Evolutionary conservation across 2,329 filamentous ascomycete genomes (phyloP).

Genomic region (Fusarium lyarnte): DNA sequence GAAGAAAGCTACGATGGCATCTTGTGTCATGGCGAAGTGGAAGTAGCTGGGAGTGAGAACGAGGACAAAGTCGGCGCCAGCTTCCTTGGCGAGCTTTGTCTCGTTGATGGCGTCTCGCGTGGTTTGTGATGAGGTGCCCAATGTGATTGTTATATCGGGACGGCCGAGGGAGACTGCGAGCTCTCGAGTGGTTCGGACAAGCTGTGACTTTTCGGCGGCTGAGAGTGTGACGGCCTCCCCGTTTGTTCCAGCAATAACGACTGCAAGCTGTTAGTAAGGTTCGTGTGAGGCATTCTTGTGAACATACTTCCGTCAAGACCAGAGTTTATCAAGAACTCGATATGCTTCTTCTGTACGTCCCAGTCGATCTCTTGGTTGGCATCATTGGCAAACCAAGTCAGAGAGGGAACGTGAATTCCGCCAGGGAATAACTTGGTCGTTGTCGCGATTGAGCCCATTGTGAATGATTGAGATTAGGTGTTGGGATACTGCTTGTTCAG

Average conservation of each 20-base stretch:
- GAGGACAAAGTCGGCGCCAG: slow-evolving; percentile 74
- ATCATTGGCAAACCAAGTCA: slow-evolving; percentile 64
- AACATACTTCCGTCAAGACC: slow-evolving; percentile 60
- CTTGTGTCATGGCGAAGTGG: slow-evolving; percentile 68
- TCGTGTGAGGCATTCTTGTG: accelerated
- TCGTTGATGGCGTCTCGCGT: slow-evolving; percentile 73
- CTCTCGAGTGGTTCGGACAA: slow-evolving; percentile 69
- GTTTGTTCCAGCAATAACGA: slow-evolving; percentile 78
- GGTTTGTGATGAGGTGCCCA: slow-evolving; percentile 73
- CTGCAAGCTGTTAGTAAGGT: slow-evolving; percentile 35
- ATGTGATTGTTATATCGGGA: slow-evolving; percentile 68
- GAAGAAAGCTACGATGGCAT: slow-evolving; percentile 71
- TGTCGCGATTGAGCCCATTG: slow-evolving; percentile 44
- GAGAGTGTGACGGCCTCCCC: slow-evolving; percentile 78
- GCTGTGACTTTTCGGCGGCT: slow-evolving; percentile 68
- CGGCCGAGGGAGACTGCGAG: slow-evolving; percentile 66
- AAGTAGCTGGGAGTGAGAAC: slow-evolving; percentile 79
- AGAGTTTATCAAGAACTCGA: slow-evolving; percentile 63
- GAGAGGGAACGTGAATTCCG: slow-evolving; percentile 65
- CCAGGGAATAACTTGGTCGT: slow-evolving; percentile 53
- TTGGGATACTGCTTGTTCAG: not conserved
- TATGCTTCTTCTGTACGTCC: slow-evolving; percentile 61
- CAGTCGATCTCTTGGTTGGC: slow-evolving; percentile 64
- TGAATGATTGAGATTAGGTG: not conserved
- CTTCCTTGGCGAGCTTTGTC: slow-evolving; percentile 67